Evolutionary conservation across 192 early-diverging fungal species (phyloP).

Genomic region (Backusella sp.): DNA sequence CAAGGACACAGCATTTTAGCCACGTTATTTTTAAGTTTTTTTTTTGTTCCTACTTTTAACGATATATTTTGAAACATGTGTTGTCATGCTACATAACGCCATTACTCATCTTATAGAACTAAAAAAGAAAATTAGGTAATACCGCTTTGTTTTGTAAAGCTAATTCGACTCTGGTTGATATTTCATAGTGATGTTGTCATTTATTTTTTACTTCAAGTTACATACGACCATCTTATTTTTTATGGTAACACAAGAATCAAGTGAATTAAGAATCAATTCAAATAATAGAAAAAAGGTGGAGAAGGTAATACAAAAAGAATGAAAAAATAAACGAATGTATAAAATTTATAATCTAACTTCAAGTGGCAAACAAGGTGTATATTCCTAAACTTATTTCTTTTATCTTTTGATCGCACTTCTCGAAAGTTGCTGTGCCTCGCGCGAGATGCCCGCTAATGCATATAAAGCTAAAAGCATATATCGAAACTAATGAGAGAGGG

Average conservation of each 20-base stretch:
- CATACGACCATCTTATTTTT: not conserved
- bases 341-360: not conserved
- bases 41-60: not conserved
- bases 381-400: not conserved
- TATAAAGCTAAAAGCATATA: not conserved
- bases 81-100: not conserved
- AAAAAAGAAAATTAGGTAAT: not conserved
- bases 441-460: slow-evolving; percentile 3
- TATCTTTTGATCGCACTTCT: not conserved
- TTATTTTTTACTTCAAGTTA: not conserved
- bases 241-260: not conserved
- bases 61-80: not conserved
- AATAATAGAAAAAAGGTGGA: not conserved
- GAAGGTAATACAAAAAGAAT: slow-evolving; percentile 1
- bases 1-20: not conserved
- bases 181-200: not conserved
- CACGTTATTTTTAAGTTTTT: slow-evolving; percentile 6
- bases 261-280: slow-evolving; percentile 4
- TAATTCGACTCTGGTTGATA: not conserved
- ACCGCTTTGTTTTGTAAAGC: not conserved
- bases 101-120: not conserved
- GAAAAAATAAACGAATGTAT: not conserved
- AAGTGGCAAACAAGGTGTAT: not conserved
- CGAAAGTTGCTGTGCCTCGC: not conserved
- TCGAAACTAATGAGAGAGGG: not conserved